Conservation (phyloP, 1,284 basidiomycete genomes). For the Leccinum laetum region DNA sequence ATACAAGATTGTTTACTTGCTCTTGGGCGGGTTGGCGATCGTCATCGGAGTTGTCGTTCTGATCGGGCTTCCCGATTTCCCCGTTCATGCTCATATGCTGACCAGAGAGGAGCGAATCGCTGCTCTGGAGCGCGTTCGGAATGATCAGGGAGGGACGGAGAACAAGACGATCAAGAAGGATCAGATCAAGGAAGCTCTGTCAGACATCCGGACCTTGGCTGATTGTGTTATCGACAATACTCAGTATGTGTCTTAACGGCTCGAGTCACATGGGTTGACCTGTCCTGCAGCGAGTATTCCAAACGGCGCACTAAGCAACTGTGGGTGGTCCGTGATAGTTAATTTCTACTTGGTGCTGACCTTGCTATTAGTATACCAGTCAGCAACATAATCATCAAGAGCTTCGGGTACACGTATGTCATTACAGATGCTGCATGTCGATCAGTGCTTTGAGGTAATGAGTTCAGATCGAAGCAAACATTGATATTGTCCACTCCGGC, state of each 20-base stretch:
- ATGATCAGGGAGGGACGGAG: conserved; percentile 64
- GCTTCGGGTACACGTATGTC: conserved; percentile 65
- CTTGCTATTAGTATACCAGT: conserved; percentile 34
- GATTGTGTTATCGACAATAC: conserved; percentile 56
- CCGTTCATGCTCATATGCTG: conserved; percentile 57
- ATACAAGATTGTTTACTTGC: conserved; percentile 63
- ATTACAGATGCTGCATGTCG: background rate
- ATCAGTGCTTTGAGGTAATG: background rate
- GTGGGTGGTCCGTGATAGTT: conserved; percentile 35
- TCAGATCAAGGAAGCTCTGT: conserved; percentile 59
- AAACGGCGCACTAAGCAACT: conserved; percentile 65
- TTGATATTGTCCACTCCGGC: conserved; percentile 61
- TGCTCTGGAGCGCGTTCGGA: conserved; percentile 64
- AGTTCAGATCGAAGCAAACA: conserved; percentile 54
- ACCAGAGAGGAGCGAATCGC: conserved; percentile 62
- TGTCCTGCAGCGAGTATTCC: conserved; percentile 53
- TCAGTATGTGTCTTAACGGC: conserved; percentile 38
- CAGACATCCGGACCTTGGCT: conserved; percentile 68
- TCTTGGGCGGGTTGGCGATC: conserved; percentile 62
- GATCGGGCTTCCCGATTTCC: conserved; percentile 67
- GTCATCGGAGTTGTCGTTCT: conserved; percentile 57
- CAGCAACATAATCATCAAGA: conserved; percentile 61
- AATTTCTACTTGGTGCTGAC: conserved; percentile 1
- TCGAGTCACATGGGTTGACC: conserved; percentile 12
- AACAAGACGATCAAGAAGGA: conserved; percentile 62